Conservation (phyloP, 108 stramenopile species). For the Conticribra guillardii region DNA sequence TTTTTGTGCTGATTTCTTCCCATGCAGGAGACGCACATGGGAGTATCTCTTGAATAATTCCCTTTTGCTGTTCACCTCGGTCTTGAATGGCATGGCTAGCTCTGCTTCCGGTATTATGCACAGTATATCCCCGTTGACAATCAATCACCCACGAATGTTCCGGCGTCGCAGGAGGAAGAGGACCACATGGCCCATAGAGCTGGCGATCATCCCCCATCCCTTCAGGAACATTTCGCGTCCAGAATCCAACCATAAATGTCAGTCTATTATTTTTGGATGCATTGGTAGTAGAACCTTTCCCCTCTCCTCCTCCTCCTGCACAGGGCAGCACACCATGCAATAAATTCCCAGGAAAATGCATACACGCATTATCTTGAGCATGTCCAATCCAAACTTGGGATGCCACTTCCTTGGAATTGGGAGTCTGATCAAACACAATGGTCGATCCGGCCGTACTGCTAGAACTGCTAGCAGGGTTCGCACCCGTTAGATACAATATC, state of each 20-base stretch:
- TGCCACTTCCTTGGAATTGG: conserved; percentile 60
- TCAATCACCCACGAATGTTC: conserved; percentile 77
- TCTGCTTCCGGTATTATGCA: background rate
- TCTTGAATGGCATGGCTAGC: conserved; percentile 14
- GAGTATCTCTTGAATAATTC: conserved; percentile 12
- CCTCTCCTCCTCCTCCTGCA: conserved; percentile 34
- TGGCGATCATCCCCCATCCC: conserved; percentile 61
- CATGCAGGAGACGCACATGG: conserved; percentile 72
- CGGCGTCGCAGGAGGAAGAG: conserved; percentile 64
- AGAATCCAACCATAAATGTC: conserved; percentile 91
- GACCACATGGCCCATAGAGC: conserved; percentile 87
- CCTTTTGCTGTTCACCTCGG: background rate
- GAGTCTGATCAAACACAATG: conserved; percentile 84
- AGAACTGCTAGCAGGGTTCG: conserved; percentile 7
- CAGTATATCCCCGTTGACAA: conserved; percentile 23
- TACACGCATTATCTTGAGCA: conserved; percentile 68
- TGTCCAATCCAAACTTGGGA: conserved; percentile 53
- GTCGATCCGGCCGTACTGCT: conserved; percentile 68
- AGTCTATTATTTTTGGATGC: conserved; percentile 8
- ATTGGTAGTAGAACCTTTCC: background rate
- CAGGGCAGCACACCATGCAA: conserved; percentile 90
- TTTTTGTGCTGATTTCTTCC: conserved; percentile 51
- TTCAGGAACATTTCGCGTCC: conserved; percentile 81
- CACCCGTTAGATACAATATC: conserved; percentile 82
- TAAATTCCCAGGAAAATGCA: conserved; percentile 80